A percentile compares a stretch with the other conserved stretches of the same genome.
phyloP scores from a whole-genome alignment of 495 filamentous ascomycete genomes.

The Daldinia grandis region DNA sequence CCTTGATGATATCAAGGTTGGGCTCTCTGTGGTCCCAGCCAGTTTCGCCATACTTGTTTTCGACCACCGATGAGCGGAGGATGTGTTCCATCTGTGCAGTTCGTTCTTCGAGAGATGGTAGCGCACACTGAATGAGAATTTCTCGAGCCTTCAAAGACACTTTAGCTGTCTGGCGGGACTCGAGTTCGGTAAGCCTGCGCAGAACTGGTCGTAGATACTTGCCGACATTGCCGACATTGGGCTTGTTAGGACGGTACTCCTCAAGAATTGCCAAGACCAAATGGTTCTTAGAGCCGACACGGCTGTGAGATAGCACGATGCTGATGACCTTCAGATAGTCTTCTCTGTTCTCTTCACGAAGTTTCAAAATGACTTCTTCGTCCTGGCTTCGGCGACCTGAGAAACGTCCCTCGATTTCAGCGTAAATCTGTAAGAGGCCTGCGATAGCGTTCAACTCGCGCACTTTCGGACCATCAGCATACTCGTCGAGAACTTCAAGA shows the following conservation, averaged over 20 bases:
- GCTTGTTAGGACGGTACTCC: slow-evolving; percentile 94
- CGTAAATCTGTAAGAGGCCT: slow-evolving; percentile 79
- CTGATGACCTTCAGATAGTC: slow-evolving; percentile 83
- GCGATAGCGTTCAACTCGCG: slow-evolving; percentile 89
- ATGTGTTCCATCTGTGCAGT: slow-evolving; percentile 98
- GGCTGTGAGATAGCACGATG: slow-evolving; percentile 91
- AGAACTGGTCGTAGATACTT: slow-evolving; percentile 87
- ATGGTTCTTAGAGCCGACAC: slow-evolving; percentile 92
- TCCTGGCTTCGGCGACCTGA: slow-evolving; percentile 84
- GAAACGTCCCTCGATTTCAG: slow-evolving; percentile 84
- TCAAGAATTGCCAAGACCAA: slow-evolving; percentile 90
- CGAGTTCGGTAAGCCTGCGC: slow-evolving; percentile 87
- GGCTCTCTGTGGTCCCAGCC: slow-evolving; percentile 97
- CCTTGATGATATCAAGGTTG: slow-evolving; percentile 84
- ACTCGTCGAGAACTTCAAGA: slow-evolving; percentile 80
- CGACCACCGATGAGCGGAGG: slow-evolving; percentile 93
- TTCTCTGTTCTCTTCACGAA: slow-evolving; percentile 96
- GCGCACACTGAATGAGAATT: slow-evolving; percentile 93
- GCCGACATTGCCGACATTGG: slow-evolving; percentile 83
- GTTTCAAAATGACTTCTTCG: slow-evolving; percentile 92
- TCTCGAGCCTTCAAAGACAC: slow-evolving; percentile 96
- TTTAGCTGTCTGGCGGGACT: slow-evolving; percentile 90
- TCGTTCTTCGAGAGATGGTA: slow-evolving; percentile 95
- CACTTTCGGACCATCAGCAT: slow-evolving; percentile 86
- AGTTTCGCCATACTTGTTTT: slow-evolving; percentile 95